Base-by-base conservation (phyloP, 1,139 yeast species). In the Scheffersomyces quercinus region DNA sequence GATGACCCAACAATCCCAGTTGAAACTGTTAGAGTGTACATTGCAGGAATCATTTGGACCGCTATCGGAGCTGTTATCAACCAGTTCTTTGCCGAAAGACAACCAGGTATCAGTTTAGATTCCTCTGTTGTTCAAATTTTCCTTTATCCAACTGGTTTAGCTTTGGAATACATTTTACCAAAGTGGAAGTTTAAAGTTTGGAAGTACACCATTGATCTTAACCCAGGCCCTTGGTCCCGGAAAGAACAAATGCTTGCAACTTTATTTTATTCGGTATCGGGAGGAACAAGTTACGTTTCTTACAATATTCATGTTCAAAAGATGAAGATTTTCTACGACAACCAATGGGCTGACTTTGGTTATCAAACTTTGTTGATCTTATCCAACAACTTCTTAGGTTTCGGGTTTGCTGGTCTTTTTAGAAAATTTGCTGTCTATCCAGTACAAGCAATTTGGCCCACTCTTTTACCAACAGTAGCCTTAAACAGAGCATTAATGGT, bases 191-290 rank as follows among this genome's bases (percentile, higher is more conserved):
- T 60, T 14, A 44, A 41, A 30, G 28, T 55, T 14, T 46, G 51
- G 46, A 49, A 43, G 15, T 40, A 37, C 8, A 37, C 44, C 3
- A 37, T 60, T 14, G 52, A 52, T 28, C 49, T 61, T 37, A 63
- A 60, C 41, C 67, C 67, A 3, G 68, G 68, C n/a, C 65, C 67
- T 14, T 64, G 65, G 60, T 54, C 50, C 28, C 47, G 42, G 37
- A 64, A 64, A 43, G 68, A 64, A 44, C 67, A 63, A 46, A 58
- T 62, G 62, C 52, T 65, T 39, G 57, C 67, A 2, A 61, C 68
- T 4, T 45, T 65, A 11, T 53, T 56, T 44, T 58, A 47, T 43
- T 48, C 58, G 9, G 60, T 59, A 7, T 48, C 63, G 3, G 48
- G 51, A 35, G 41, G 40, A 24, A 39, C 57, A 7, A 50, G 59